These are phyloP conservation scores for Phalaenopsis equestris DNA, from an alignment of 106 monocot species.

Conservation along the genomic window DNA sequence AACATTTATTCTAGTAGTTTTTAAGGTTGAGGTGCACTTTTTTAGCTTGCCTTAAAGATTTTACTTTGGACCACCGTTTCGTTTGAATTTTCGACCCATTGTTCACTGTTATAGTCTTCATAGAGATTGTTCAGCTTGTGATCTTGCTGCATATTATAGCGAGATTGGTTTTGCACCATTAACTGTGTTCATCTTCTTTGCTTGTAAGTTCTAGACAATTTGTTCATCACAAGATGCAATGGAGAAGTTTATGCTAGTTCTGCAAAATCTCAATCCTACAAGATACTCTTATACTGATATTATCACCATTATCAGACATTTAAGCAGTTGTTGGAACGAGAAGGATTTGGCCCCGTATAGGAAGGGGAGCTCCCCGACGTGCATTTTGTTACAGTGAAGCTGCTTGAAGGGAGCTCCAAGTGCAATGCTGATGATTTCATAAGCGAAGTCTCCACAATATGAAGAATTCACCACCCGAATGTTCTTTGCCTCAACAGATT, in stretches of 20 bases:
- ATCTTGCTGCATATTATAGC: background rate
- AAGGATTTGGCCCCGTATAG: constrained; percentile 42
- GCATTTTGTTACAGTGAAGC: constrained; percentile 30
- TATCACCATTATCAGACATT: constrained; percentile 29
- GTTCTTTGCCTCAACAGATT: constrained; percentile 35
- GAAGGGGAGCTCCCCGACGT: constrained; percentile 24
- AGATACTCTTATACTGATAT: constrained; percentile 43
- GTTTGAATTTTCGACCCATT: background rate
- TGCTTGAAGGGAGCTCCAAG: constrained; percentile 17
- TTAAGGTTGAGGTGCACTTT: constrained; percentile 9
- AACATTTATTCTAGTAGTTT: background rate
- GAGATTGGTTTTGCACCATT: constrained; percentile 27
- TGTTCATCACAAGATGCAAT: constrained; percentile 14
- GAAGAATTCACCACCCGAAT: constrained; percentile 43
- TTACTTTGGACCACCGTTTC: background rate
- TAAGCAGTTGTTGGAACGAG: constrained; percentile 37
- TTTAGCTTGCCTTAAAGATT: constrained; percentile 3
- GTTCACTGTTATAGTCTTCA: background rate
- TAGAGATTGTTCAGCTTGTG: constrained; percentile 1
- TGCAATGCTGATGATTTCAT: constrained; percentile 29
- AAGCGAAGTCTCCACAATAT: constrained; percentile 49
- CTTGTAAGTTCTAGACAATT: constrained; percentile 14
- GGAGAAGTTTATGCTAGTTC: constrained; percentile 41
- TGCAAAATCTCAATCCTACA: constrained; percentile 16
- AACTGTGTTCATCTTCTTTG: constrained; percentile 19